phyloP scores from a whole-genome alignment of 2,329 filamentous ascomycete genomes.

The Pezicula carpinea region DNA sequence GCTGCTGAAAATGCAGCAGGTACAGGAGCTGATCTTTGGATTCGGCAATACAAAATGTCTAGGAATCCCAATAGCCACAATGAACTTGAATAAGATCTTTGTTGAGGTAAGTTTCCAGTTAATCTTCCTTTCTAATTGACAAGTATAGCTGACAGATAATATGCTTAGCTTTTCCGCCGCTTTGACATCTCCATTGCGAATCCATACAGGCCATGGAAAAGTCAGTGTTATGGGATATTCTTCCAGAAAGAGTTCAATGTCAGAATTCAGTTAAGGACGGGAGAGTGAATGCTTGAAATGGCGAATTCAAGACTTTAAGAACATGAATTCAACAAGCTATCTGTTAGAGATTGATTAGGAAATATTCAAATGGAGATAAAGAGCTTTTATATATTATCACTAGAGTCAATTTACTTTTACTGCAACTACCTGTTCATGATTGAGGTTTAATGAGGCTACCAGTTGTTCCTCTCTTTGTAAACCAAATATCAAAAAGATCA shows the following conservation, averaged over 20 bases:
- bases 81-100: conserved; percentile 42
- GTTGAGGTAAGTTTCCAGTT: conserved; percentile 35
- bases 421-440: too few relatives aligned
- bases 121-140: not conserved
- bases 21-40: conserved; percentile 39
- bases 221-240: not conserved
- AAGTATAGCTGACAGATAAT: not conserved
- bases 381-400: too few relatives aligned
- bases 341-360: too few relatives aligned
- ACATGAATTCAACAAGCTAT: too few relatives aligned
- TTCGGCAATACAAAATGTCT: conserved; percentile 38
- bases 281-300: too few relatives aligned
- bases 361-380: too few relatives aligned
- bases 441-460: too few relatives aligned
- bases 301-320: too few relatives aligned
- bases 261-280: too few relatives aligned
- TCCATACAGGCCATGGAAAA: conserved; percentile 9
- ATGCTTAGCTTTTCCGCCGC: conserved; percentile 12
- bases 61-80: conserved; percentile 40
- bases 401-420: too few relatives aligned
- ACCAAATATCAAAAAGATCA: too few relatives aligned
- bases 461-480: too few relatives aligned
- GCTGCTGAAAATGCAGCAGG: conserved; percentile 33
- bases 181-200: conserved; percentile 15
- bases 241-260: not conserved